Evolutionary conservation across 2,329 filamentous ascomycete genomes (phyloP).

Genomic region (Xylaria sp.): DNA sequence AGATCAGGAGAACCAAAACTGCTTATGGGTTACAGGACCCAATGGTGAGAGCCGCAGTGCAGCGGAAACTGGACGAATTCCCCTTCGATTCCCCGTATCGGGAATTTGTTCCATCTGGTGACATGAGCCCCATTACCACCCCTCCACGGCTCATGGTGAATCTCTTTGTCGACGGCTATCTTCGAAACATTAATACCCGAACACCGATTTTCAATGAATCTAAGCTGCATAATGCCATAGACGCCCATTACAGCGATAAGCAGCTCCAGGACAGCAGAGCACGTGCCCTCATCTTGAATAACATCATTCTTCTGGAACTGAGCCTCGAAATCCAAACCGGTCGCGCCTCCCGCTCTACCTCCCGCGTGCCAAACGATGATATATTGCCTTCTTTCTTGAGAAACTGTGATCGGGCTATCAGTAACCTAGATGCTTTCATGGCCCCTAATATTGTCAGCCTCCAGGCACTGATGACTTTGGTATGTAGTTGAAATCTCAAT

Average conservation of each 20-base stretch:
- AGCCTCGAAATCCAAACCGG: slow-evolving; percentile 36
- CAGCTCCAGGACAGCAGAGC: slow-evolving; percentile 29
- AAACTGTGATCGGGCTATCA: slow-evolving; percentile 39
- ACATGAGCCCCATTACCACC: slow-evolving; percentile 30
- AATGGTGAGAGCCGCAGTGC: slow-evolving; percentile 21
- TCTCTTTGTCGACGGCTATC: slow-evolving; percentile 37
- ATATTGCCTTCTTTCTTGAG: slow-evolving; percentile 37
- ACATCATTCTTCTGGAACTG: slow-evolving; percentile 36
- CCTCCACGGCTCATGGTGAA: slow-evolving; percentile 34
- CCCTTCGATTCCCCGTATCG: slow-evolving; percentile 25
- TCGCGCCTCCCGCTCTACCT: slow-evolving; percentile 26
- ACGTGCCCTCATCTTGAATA: slow-evolving; percentile 38
- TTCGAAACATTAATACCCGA: slow-evolving; percentile 35
- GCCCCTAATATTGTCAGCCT: slow-evolving; percentile 33
- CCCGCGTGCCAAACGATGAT: slow-evolving; percentile 35
- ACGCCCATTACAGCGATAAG: slow-evolving; percentile 33
- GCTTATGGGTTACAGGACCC: slow-evolving; percentile 15
- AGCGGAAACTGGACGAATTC: slow-evolving; percentile 29
- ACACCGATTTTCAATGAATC: slow-evolving; percentile 38
- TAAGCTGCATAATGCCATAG: slow-evolving; percentile 29
- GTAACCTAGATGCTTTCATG: slow-evolving; percentile 33
- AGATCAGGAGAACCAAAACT: background rate
- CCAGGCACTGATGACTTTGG: slow-evolving; percentile 37
- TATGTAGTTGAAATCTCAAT: slow-evolving; percentile 18
- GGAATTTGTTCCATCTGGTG: slow-evolving; percentile 22